Conservation (phyloP, 495 filamentous ascomycete genomes). For the Beverwykella pulmonaria region DNA sequence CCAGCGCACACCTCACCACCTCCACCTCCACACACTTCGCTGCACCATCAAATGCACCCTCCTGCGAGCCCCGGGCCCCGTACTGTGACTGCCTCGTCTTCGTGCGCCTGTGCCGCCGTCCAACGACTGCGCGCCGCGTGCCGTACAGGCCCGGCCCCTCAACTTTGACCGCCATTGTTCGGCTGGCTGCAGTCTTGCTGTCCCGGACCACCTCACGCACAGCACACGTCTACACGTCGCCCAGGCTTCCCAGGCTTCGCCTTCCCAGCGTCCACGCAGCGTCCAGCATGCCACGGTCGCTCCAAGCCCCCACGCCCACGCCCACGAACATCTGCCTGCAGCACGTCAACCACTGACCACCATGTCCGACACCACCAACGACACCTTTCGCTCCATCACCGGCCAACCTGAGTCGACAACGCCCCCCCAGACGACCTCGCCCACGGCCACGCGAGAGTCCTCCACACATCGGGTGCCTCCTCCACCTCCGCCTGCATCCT, state of each 20-base stretch:
- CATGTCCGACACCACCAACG: slow-evolving; percentile 27
- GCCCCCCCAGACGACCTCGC: slow-evolving; percentile 16
- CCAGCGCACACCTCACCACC: background rate
- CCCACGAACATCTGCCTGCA: background rate
- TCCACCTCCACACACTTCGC: background rate
- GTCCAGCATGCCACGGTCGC: slow-evolving; percentile 31
- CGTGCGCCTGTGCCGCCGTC: slow-evolving; percentile 9
- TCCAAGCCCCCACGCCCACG: slow-evolving; percentile 23
- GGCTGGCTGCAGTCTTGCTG: slow-evolving; percentile 8
- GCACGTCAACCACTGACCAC: slow-evolving; percentile 1
- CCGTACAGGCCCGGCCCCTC: background rate
- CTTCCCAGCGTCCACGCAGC: background rate
- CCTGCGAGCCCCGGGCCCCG: slow-evolving; percentile 7
- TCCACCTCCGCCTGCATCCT: slow-evolving; percentile 13
- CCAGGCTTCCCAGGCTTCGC: no score
- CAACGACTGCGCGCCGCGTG: slow-evolving; percentile 28
- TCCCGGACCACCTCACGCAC: slow-evolving; percentile 7
- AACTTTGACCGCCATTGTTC: slow-evolving; percentile 20
- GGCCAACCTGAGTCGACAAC: slow-evolving; percentile 36
- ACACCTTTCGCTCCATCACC: slow-evolving; percentile 37
- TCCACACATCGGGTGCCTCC: slow-evolving; percentile 16
- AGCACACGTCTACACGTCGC: no score
- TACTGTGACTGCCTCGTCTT: slow-evolving; percentile 9
- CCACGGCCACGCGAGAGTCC: slow-evolving; percentile 3
- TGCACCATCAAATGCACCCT: slow-evolving; percentile 17